A percentile compares a stretch with the other conserved stretches of the same genome.
phyloP scores from a whole-genome alignment of 768 basidiomycete genomes.

The Lentinula detonsa region DNA sequence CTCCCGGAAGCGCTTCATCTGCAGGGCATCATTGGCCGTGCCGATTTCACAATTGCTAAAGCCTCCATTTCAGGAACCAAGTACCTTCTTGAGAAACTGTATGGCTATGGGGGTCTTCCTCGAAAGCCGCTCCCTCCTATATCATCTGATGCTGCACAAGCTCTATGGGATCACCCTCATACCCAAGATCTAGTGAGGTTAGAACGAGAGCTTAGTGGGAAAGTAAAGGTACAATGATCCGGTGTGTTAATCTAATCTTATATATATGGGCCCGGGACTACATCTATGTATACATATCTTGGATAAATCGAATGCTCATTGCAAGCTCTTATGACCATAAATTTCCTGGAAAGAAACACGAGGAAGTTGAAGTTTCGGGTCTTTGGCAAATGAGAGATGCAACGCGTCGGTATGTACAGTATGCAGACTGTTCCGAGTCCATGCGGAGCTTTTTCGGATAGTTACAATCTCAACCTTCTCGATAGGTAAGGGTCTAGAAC shows the following conservation, averaged over 20 bases:
- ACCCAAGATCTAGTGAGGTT: constrained; percentile 60
- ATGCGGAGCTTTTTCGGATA: no score
- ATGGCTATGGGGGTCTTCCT: constrained; percentile 80
- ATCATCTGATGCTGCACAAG: constrained; percentile 43
- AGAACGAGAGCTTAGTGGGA: constrained; percentile 52
- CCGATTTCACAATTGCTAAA: constrained; percentile 76
- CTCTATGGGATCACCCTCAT: constrained; percentile 69
- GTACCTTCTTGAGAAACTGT: constrained; percentile 61
- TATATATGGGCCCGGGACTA: neutral
- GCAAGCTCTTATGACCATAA: no score
- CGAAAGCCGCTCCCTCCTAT: constrained; percentile 74
- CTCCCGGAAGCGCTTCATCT: constrained; percentile 66
- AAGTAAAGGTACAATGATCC: constrained; percentile 12
- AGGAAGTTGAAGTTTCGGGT: no score
- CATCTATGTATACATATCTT: neutral
- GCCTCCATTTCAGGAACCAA: constrained; percentile 82
- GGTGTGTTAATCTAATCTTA: neutral
- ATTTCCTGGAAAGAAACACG: no score
- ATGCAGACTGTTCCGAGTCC: no score
- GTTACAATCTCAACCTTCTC: no score
- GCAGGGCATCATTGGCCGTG: constrained; percentile 77
- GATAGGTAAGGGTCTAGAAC: no score
- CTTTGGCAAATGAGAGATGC: no score
- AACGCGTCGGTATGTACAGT: no score
- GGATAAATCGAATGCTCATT: neutral